Base-by-base conservation (phyloP, 2,329 filamentous ascomycete species). In the Podosphaera xanthii region DNA sequence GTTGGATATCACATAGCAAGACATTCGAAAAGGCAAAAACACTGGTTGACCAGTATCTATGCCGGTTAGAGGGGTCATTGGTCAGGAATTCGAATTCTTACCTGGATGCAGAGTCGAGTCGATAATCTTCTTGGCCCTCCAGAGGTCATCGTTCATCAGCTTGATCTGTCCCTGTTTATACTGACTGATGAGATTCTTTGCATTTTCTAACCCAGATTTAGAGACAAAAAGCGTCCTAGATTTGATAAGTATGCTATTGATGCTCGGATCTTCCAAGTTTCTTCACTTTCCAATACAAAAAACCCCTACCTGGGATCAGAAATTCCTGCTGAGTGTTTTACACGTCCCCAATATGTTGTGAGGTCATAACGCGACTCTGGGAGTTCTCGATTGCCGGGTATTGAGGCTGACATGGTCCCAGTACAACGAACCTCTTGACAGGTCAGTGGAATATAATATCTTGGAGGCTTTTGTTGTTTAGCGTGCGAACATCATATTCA, bases 11-110 rank as follows among this genome's bases (percentile, higher is more conserved):
- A 94, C 89, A 70, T 92, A 98, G 73, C 80, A 86, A 58, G 91
- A 97, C 92, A 98, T 98, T 70, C 92, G 87, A 71, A 97, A 97
- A 30, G 92, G 92, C 22, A 98, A 78, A 66, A 97, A 81, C 63
- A 98, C 90, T 55, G 91, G 84, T 70, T 90, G 77, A 64, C 92
- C 92, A 22, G 90, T 97, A 72, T 98, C 92, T 94, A 53, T 53
- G 8, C 35, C 22, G 40, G 58, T 64, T 31, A 65, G 60, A 59
- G 59, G 57, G 48, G 54, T 30, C 38, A 31, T 35, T 10, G 33
- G 36, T 10, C 30, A 30, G 2, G 5, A 6, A 33, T 55, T 34
- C 50, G 44, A 52, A 48, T 59, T 62, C 77, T 64, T 81, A 94
- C 89, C 89, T 64, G 92, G 92, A 71, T 98, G 92, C 64, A 98